Evolutionary conservation across 306 rosid species (phyloP).

Genomic region (Gastrolobium villosum): DNA sequence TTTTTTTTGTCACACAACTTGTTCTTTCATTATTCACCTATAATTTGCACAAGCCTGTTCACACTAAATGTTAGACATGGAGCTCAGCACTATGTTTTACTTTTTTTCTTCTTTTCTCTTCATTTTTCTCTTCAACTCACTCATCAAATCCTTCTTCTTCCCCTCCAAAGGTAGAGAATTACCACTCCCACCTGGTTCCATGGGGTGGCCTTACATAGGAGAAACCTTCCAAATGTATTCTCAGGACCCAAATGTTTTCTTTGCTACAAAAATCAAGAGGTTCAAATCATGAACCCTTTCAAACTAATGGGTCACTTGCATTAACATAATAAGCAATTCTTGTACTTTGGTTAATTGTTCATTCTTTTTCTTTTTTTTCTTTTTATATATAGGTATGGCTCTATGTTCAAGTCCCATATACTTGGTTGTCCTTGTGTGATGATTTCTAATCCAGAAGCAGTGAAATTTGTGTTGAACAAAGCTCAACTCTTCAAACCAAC

Average conservation of each 20-base stretch:
- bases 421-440: conserved; percentile 93
- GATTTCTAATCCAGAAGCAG: conserved; percentile 90
- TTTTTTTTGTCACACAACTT: conserved; percentile 24
- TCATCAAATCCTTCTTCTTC: conserved; percentile 55
- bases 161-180: conserved; percentile 41
- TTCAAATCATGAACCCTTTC: conserved; percentile 16
- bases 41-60: background rate
- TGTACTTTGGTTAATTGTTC: background rate
- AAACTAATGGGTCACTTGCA: background rate
- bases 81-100: conserved; percentile 31
- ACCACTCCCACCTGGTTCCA: conserved; percentile 90
- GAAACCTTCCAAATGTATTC: conserved; percentile 97
- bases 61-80: conserved; percentile 47
- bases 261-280: conserved; percentile 76
- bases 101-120: conserved; percentile 42
- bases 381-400: conserved; percentile 67
- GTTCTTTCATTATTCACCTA: background rate
- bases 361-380: background rate
- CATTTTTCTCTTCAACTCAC: conserved; percentile 47
- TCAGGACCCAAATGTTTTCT: conserved; percentile 89
- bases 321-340: background rate
- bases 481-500: conserved; percentile 91
- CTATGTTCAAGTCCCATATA: conserved; percentile 94
- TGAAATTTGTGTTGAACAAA: conserved; percentile 74
- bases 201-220: conserved; percentile 96